Evolutionary conservation across 2,329 filamentous ascomycete species (phyloP).

Genomic region (Cercospora citrullina): DNA sequence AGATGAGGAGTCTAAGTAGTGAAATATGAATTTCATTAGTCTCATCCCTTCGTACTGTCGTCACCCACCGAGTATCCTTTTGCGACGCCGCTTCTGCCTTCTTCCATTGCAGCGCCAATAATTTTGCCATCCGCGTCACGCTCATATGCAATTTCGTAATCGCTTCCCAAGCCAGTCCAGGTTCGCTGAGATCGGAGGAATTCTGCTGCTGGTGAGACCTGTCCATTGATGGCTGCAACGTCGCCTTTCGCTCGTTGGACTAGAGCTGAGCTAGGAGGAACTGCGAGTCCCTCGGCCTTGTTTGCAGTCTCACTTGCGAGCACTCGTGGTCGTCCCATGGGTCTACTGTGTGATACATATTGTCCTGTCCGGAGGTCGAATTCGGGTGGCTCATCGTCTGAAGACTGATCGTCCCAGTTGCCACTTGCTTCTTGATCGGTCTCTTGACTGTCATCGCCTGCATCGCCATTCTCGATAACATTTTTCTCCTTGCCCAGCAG

Average conservation of each 20-base stretch:
- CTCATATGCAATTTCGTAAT: slow-evolving; percentile 67
- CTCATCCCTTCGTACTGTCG: slow-evolving; percentile 25
- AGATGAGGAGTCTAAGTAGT: background rate
- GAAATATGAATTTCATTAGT: background rate
- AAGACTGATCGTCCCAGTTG: slow-evolving; percentile 69
- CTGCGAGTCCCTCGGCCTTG: background rate
- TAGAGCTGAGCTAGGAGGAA: slow-evolving; percentile 51
- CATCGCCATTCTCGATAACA: background rate
- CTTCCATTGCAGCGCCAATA: slow-evolving; percentile 68
- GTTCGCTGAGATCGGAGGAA: slow-evolving; percentile 78
- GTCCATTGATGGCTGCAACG: slow-evolving; percentile 76
- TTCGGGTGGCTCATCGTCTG: slow-evolving; percentile 66
- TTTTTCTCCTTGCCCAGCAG: slow-evolving; percentile 51
- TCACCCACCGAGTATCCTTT: slow-evolving; percentile 81
- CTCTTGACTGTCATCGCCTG: slow-evolving; percentile 39
- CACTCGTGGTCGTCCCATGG: slow-evolving; percentile 54
- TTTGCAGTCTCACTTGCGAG: background rate
- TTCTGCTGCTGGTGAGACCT: slow-evolving; percentile 88
- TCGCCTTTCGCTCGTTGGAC: slow-evolving; percentile 67
- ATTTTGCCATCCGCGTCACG: slow-evolving; percentile 54
- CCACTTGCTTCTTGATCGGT: slow-evolving; percentile 40
- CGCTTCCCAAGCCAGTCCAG: slow-evolving; percentile 88
- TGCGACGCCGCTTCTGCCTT: slow-evolving; percentile 84
- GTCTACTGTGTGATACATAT: slow-evolving; percentile 75
- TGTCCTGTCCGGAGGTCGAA: slow-evolving; percentile 89